Conservation (phyloP, 2,329 filamentous ascomycete genomes). For the Aspergillus brunneoviolaceus region DNA sequence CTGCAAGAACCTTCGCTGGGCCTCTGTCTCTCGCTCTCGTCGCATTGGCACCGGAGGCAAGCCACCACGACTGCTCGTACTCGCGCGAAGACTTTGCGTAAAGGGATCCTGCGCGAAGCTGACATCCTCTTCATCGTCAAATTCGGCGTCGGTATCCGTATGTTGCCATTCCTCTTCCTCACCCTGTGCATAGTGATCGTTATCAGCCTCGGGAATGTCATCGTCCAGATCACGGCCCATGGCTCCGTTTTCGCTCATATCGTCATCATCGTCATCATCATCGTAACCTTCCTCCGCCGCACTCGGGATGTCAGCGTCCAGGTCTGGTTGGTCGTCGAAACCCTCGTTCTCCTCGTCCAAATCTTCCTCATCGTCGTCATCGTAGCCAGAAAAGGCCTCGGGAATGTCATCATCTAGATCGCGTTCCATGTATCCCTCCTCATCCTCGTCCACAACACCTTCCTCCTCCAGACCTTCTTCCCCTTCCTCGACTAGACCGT, state of each 20-base stretch:
- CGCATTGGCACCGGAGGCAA: conserved; percentile 29
- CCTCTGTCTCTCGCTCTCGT: conserved; percentile 37
- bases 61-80: conserved; percentile 34
- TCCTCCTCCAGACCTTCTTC: conserved; percentile 52
- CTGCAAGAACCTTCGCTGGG: conserved; percentile 40
- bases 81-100: conserved; percentile 31
- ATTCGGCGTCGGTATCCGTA: conserved; percentile 71
- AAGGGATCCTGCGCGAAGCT: conserved; percentile 28
- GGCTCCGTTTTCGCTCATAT: conserved; percentile 52
- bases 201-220: conserved; percentile 47
- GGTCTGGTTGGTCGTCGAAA: conserved; percentile 45
- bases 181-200: conserved; percentile 46
- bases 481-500: conserved; percentile 42
- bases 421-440: conserved; percentile 49
- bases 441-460: conserved; percentile 54
- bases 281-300: conserved; percentile 42
- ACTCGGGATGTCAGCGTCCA: conserved; percentile 63
- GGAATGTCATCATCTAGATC: conserved; percentile 75
- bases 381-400: conserved; percentile 54
- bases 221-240: conserved; percentile 64
- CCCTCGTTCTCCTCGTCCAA: conserved; percentile 43
- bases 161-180: conserved; percentile 68
- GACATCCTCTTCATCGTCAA: conserved; percentile 44
- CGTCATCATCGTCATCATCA: conserved; percentile 31
- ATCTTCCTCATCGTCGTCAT: conserved; percentile 41